Evolutionary conservation across 805 yeast genomes (phyloP).

Genomic region (Starmerella davenportii): DNA sequence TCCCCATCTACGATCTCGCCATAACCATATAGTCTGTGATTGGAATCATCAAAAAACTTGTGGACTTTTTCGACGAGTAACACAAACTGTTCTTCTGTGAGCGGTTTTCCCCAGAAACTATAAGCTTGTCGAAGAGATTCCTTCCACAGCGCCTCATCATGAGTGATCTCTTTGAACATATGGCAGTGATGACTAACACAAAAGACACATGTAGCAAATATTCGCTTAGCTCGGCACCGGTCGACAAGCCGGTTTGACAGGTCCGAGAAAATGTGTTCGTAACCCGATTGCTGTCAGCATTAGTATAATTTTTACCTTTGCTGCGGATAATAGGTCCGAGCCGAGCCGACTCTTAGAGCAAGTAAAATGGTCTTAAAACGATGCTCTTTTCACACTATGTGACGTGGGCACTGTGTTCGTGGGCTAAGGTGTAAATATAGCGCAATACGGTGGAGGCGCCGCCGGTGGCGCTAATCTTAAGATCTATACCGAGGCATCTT

Average conservation of each 20-base stretch:
- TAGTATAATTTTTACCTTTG: no score
- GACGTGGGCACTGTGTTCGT: no score
- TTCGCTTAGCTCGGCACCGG: not conserved
- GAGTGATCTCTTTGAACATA: not conserved
- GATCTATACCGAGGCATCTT: no score
- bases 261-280: not conserved
- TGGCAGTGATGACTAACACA: not conserved
- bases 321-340: no score
- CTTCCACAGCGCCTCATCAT: not conserved
- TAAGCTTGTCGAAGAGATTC: not conserved
- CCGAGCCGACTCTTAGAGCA: no score
- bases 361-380: no score
- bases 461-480: no score
- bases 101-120: not conserved
- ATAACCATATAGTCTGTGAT: not conserved
- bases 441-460: no score
- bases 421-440: no score
- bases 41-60: not conserved
- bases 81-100: not conserved
- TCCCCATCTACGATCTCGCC: not conserved
- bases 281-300: no score
- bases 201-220: no score
- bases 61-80: not conserved
- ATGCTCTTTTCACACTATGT: no score
- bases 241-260: not conserved